These are phyloP conservation scores for Pyrenophora teres DNA, from an alignment of 2,329 filamentous ascomycete species.

Conservation along the genomic window DNA sequence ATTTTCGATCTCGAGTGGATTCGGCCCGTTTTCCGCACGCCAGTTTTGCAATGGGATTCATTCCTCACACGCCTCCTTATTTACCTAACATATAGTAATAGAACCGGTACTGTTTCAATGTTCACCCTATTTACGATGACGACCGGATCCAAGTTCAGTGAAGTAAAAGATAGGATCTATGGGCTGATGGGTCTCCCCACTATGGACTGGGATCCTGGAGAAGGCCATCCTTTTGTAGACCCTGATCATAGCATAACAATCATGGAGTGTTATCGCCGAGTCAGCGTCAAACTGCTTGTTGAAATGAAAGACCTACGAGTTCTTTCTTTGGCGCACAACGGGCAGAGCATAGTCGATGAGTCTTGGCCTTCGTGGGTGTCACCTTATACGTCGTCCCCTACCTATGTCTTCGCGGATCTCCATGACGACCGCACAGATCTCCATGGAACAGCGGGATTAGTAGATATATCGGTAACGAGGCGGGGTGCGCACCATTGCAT, in stretches of 20 bases:
- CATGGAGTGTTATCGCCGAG: background rate
- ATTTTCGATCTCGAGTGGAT: too few species aligned
- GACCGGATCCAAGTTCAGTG: background rate
- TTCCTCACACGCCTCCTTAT: too few species aligned
- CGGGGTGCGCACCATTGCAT: background rate
- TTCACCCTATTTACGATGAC: too few species aligned
- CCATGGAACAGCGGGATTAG: too few species aligned
- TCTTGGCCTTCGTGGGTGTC: background rate
- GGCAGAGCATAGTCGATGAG: background rate
- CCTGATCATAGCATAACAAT: background rate
- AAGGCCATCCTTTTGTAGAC: background rate
- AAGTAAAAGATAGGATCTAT: background rate
- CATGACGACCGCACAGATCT: too few species aligned
- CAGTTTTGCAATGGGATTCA: too few species aligned
- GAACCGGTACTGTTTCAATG: too few species aligned
- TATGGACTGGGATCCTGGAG: background rate
- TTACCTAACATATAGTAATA: too few species aligned
- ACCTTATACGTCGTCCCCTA: background rate
- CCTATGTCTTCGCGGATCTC: too few species aligned
- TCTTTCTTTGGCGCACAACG: background rate
- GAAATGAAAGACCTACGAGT: background rate
- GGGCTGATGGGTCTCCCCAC: background rate
- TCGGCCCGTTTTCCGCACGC: too few species aligned
- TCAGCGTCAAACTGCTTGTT: background rate
- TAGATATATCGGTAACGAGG: too few species aligned